phyloP scores from a whole-genome alignment of 345 rosid genomes.

The Camelina sativa region DNA sequence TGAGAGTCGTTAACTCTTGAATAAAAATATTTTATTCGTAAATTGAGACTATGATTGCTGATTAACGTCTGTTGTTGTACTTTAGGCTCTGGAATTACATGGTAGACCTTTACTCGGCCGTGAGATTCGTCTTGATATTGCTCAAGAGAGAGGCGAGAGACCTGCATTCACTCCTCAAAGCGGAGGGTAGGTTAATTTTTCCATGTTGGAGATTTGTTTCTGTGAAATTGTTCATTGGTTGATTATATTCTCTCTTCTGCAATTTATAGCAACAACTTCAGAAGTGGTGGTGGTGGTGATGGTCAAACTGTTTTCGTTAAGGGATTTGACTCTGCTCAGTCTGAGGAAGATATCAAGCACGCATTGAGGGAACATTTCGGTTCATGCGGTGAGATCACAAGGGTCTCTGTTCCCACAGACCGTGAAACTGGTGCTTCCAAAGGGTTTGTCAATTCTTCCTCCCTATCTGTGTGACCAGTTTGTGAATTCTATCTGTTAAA shows the following conservation, averaged over 20 bases:
- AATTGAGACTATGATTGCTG: neutral
- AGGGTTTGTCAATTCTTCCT: conserved; percentile 59
- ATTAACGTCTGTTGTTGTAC: neutral
- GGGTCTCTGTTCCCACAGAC: conserved; percentile 68
- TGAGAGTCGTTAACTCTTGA: neutral
- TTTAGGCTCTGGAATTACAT: conserved; percentile 62
- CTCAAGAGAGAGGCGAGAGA: conserved; percentile 61
- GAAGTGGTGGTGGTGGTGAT: conserved; percentile 56
- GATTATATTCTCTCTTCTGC: neutral
- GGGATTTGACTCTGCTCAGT: conserved; percentile 62
- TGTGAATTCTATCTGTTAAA: neutral
- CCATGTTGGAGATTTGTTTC: neutral
- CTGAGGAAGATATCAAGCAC: conserved; percentile 59
- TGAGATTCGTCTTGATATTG: conserved; percentile 69
- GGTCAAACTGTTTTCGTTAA: conserved; percentile 52
- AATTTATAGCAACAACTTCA: conserved; percentile 53
- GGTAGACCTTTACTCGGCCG: conserved; percentile 62
- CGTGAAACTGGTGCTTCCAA: conserved; percentile 64
- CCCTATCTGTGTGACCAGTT: neutral
- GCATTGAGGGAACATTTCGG: conserved; percentile 65
- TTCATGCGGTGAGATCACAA: conserved; percentile 70
- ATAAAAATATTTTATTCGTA: too few relatives aligned
- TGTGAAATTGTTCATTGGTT: conserved; percentile 3
- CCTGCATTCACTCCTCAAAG: conserved; percentile 72
- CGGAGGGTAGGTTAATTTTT: conserved; percentile 49